Conservation (phyloP, 1,284 basidiomycete genomes). For the Ustilago trichophora region DNA sequence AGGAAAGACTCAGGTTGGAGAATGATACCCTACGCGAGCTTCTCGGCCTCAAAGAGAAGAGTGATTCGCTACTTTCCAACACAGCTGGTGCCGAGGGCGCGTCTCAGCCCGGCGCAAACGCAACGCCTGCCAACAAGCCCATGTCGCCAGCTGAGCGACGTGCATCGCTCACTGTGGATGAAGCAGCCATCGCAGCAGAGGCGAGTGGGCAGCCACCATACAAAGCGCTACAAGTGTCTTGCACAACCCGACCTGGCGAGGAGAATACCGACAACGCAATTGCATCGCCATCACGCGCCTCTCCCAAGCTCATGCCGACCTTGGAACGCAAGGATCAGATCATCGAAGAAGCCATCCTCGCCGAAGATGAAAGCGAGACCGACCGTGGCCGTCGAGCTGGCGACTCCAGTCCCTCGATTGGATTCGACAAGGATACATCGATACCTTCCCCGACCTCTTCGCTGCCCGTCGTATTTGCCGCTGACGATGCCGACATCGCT, state of each 20-base stretch:
- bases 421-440: background rate
- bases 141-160: conserved; percentile 26
- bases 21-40: conserved; percentile 61
- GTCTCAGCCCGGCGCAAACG: background rate
- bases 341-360: conserved; percentile 49
- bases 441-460: conserved; percentile 1
- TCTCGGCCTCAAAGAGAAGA: conserved; percentile 50
- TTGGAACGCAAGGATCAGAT: conserved; percentile 42
- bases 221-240: conserved; percentile 34
- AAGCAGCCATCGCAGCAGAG: conserved; percentile 44
- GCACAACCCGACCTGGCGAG: conserved; percentile 31
- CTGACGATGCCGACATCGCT: conserved; percentile 26
- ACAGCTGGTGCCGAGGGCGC: background rate
- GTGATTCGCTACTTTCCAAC: conserved; percentile 27
- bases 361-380: conserved; percentile 20
- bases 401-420: conserved; percentile 4
- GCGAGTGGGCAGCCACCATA: conserved; percentile 40
- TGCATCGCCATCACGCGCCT: conserved; percentile 13
- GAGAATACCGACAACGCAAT: conserved; percentile 3
- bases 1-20: conserved; percentile 58
- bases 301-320: conserved; percentile 23
- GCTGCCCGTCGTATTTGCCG: conserved; percentile 12
- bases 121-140: conserved; percentile 5
- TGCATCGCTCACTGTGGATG: conserved; percentile 40
- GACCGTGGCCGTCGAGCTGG: conserved; percentile 14